A percentile compares a stretch with the other conserved stretches of the same genome.
These are phyloP conservation scores for Sugiyamaella paludigena DNA, from an alignment of 1,139 yeast genomes.

Conservation along the genomic window DNA sequence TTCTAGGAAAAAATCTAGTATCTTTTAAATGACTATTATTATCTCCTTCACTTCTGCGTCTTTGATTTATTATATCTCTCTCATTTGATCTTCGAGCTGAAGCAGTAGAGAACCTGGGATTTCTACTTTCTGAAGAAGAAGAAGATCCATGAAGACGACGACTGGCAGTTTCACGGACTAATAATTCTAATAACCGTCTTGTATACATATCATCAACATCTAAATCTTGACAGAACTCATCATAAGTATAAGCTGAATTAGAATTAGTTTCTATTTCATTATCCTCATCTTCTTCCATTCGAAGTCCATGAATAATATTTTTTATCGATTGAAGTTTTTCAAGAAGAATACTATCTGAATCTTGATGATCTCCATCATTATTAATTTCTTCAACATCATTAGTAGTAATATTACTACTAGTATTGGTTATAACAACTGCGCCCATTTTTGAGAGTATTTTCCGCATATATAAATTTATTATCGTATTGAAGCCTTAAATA, in stretches of 20 bases:
- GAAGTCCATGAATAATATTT: slow-evolving; percentile 16
- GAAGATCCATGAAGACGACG: slow-evolving; percentile 7
- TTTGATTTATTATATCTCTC: no score
- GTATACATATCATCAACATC: slow-evolving; percentile 27
- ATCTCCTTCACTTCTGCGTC: no score
- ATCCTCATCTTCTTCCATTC: slow-evolving; percentile 8
- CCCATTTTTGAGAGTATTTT: no score
- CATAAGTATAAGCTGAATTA: slow-evolving; percentile 22
- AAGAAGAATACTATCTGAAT: slow-evolving; percentile 18
- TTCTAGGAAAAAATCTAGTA: no score
- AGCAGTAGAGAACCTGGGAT: no score
- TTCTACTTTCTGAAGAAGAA: no score
- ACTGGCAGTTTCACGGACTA: slow-evolving; percentile 28
- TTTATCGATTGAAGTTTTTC: slow-evolving; percentile 20
- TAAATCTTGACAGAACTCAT: slow-evolving; percentile 29
- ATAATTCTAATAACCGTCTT: slow-evolving; percentile 25
- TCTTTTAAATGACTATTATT: no score
- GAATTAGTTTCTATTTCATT: slow-evolving; percentile 1
- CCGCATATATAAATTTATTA: no score
- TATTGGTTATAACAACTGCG: no score
- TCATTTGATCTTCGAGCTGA: no score
- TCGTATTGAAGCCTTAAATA: no score
- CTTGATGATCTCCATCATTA: slow-evolving; percentile 1
- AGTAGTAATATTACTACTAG: no score
- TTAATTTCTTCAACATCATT: neutral